Base-by-base conservation (phyloP, 2,329 filamentous ascomycete genomes). In the Gremmenia infestans region DNA sequence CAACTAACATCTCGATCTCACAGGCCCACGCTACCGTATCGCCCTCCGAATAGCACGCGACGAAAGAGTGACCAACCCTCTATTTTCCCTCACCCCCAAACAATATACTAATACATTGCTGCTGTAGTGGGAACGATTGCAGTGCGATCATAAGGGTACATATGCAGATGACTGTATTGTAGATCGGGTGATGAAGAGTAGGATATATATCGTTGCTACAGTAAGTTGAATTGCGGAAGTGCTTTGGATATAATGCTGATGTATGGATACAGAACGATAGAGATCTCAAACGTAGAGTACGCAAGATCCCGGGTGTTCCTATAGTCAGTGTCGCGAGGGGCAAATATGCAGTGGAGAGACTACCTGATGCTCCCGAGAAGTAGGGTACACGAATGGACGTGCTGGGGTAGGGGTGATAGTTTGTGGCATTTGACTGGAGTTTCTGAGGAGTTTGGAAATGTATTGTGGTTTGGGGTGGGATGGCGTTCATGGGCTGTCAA, bases 291-390 rank as follows among this genome's bases (percentile, higher is more conserved):
- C 80, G 91, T 68, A 78, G 92, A 55, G 80, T 70, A 15, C 62
- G 67, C 35, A 97, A 96, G 76, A 84, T 94, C 52, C 86, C 86
- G 1, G 86, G 86, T 68, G 79, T 81, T 12, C 81, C 80, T 1
- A 81, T 82, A 54, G 81, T 96, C 78, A 91, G 86, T 67, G 90
- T 94, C 28, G 89, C 88, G 5, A 82, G 89, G 67, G 91, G 89
- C 47, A 97, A 97, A 73, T 97, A 97, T 73, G 87, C 93, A 48
- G 94, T 99, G 68, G 94, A 97, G 78, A 83, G 92, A 66, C 74
- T 97, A 60, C 92, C 92, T 5, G 89, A 91, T 72, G 90, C 89
- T 39, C 89, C 89, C 36, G 86, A 91, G 60, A 69, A 69, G 52
- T 69, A 64, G 54, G 37, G 14, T 12, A 40, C 35, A n/a, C 22